Conservation (phyloP, 192 early-diverging fungal species). For the Coemansia sp. region DNA sequence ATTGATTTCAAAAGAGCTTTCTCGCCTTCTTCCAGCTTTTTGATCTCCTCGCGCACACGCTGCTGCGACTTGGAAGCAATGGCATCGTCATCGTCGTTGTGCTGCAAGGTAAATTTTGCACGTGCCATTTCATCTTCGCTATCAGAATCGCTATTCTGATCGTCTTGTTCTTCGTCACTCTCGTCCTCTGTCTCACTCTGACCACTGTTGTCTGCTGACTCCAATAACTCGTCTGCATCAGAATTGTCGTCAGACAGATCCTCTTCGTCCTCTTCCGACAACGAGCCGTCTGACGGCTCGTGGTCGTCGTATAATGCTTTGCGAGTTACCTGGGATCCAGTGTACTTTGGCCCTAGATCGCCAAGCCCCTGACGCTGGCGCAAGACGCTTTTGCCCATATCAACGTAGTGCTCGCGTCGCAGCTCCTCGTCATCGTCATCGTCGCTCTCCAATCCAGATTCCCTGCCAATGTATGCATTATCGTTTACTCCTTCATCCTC, state of each 20-base stretch:
- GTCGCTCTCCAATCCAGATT: constrained; percentile 55
- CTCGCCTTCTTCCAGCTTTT: constrained; percentile 79
- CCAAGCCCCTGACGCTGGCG: constrained; percentile 61
- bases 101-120: constrained; percentile 23
- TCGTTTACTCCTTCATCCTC: constrained; percentile 61
- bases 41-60: constrained; percentile 61
- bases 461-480: constrained; percentile 49
- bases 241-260: background rate
- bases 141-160: constrained; percentile 27
- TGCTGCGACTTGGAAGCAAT: constrained; percentile 42
- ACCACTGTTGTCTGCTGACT: constrained; percentile 7
- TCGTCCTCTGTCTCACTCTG: constrained; percentile 22
- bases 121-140: constrained; percentile 21
- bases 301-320: constrained; percentile 62
- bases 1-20: constrained; percentile 77
- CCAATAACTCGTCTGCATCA: background rate
- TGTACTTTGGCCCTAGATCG: constrained; percentile 73
- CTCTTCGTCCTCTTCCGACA: constrained; percentile 30
- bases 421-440: constrained; percentile 50
- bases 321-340: constrained; percentile 66
- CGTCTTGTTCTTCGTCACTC: constrained; percentile 31
- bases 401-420: constrained; percentile 67
- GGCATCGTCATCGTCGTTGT: constrained; percentile 18
- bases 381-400: constrained; percentile 70
- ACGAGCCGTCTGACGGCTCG: constrained; percentile 34